Percentiles rank a stretch among this genome's conserved stretches.
Evolutionary conservation across 495 filamentous ascomycete genomes (phyloP).

Genomic region (Aspergillus conjunctus): DNA sequence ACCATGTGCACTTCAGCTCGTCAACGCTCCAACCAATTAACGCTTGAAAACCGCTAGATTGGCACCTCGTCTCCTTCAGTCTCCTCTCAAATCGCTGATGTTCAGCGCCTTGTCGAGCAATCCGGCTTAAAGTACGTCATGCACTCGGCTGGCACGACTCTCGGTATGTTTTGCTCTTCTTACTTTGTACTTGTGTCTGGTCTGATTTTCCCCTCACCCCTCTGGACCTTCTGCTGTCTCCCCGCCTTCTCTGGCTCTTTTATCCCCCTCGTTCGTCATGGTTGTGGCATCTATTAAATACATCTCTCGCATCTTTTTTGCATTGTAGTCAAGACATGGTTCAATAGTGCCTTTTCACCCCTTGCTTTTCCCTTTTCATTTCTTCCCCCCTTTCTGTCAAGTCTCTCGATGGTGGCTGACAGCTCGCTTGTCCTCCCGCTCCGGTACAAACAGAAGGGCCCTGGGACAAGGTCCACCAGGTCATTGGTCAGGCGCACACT

Average conservation of each 20-base stretch:
- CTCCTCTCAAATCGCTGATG: constrained; percentile 81
- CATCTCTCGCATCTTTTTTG: neutral
- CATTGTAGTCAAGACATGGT: neutral
- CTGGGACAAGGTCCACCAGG: constrained; percentile 85
- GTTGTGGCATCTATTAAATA: neutral
- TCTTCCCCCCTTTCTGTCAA: neutral
- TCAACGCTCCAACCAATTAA: constrained; percentile 30
- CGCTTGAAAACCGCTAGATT: constrained; percentile 52
- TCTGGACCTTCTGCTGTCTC: neutral
- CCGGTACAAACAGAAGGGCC: constrained; percentile 65
- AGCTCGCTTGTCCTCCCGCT: neutral
- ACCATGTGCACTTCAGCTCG: constrained; percentile 15
- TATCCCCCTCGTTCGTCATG: neutral
- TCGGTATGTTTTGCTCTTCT: constrained; percentile 60
- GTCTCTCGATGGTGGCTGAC: constrained; percentile 15
- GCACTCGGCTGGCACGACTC: constrained; percentile 90
- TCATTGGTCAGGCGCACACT: constrained; percentile 89
- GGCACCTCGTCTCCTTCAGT: constrained; percentile 83
- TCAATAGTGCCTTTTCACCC: neutral
- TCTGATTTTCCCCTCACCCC: constrained; percentile 3
- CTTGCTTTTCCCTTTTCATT: constrained; percentile 6
- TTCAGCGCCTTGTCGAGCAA: constrained; percentile 80
- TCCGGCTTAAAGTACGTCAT: constrained; percentile 81
- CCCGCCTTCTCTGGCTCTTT: constrained; percentile 1
- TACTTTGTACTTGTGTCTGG: neutral